Conservation (phyloP, 2,329 filamentous ascomycete genomes). For the Aspergillus bombycis region DNA sequence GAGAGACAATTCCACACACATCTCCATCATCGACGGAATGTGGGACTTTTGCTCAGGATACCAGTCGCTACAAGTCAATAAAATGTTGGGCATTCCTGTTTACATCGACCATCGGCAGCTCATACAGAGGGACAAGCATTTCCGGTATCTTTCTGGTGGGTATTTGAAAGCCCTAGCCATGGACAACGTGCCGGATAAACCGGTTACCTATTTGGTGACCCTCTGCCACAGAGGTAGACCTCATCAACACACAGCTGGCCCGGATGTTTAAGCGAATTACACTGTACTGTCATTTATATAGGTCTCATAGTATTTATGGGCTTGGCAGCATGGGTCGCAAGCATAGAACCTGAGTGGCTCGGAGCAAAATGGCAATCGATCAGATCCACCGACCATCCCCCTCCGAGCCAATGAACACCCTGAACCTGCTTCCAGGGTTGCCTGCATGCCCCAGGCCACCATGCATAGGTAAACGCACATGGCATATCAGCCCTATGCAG, state of each 20-base stretch:
- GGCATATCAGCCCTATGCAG: neutral
- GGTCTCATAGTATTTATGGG: neutral
- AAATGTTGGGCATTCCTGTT: neutral
- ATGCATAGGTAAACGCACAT: neutral
- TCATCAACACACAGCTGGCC: no score
- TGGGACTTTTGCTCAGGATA: neutral
- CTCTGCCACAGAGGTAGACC: no score
- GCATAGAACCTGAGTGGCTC: neutral
- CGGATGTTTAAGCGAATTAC: neutral
- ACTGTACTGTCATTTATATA: fast-evolving
- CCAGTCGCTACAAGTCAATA: neutral
- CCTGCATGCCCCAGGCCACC: neutral
- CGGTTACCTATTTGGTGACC: no score
- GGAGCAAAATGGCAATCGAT: neutral
- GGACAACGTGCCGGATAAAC: no score
- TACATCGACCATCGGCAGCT: no score
- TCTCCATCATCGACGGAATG: neutral
- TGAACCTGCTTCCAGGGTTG: neutral
- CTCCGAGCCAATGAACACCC: neutral
- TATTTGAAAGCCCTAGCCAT: no score
- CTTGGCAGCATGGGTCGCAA: neutral
- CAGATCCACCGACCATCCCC: neutral
- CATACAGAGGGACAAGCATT: no score
- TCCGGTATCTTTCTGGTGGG: no score
- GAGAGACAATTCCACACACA: neutral